phyloP scores from a whole-genome alignment of 1,284 basidiomycete species.

The Microbotryum violaceum region DNA sequence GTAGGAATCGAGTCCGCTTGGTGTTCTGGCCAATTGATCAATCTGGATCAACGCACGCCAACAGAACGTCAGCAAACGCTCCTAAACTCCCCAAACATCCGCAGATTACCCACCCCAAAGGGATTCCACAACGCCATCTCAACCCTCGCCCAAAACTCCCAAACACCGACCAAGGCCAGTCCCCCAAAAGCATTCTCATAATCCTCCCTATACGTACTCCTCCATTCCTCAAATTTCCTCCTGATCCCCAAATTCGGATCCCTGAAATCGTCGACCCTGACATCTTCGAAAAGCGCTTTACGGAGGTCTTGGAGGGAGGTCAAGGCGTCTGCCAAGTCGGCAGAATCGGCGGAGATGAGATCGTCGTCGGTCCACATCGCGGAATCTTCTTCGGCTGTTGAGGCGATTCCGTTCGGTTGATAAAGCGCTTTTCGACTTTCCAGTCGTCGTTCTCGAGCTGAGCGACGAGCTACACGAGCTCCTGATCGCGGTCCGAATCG shows the following conservation, averaged over 20 bases:
- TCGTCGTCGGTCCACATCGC: conserved; percentile 80
- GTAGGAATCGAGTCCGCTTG: conserved; percentile 64
- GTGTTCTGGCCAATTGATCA: conserved; percentile 45
- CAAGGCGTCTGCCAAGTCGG: conserved; percentile 63
- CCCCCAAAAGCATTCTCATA: conserved; percentile 86
- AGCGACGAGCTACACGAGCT: conserved; percentile 39
- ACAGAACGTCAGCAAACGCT: not conserved
- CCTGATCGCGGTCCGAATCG: conserved; percentile 27
- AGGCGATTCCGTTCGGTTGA: conserved; percentile 41
- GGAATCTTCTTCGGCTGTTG: conserved; percentile 53
- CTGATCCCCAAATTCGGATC: conserved; percentile 68
- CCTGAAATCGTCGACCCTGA: conserved; percentile 74
- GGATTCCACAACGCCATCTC: conserved; percentile 85
- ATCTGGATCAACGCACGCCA: conserved; percentile 14
- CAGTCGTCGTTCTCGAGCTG: conserved; percentile 52
- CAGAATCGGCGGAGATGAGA: conserved; percentile 56
- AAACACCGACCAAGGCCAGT: conserved; percentile 76
- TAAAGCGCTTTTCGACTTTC: conserved; percentile 30
- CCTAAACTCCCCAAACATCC: not conserved
- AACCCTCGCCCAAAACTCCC: conserved; percentile 90
- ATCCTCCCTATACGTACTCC: conserved; percentile 64
- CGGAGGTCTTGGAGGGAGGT: conserved; percentile 51
- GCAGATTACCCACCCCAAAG: conserved; percentile 54
- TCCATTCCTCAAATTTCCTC: conserved; percentile 71
- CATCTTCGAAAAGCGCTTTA: conserved; percentile 61